Evolutionary conservation across 306 rosid species (phyloP), one percentile per base, ranked within the genome.

Genomic region (Clitoria ternatea): DNA sequence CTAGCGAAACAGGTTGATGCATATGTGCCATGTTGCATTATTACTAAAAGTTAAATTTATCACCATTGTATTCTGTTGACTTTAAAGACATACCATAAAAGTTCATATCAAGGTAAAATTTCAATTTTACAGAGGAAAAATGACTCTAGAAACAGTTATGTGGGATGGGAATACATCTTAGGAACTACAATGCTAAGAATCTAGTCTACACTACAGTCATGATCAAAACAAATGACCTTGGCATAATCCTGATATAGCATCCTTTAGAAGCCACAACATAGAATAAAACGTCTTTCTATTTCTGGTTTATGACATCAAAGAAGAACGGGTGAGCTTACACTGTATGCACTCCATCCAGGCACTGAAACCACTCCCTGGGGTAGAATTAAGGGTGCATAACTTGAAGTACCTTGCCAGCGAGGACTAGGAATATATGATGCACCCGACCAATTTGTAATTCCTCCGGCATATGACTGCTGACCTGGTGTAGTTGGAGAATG

Each of bases 321-420:
- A 74, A 56, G 50, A 27, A 57, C n/a, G 29, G 40, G 55, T 26
- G 72, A 74, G 70, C 95, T 89, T 88, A 92, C 98, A 44, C 85
- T 80, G 69, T 89, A 89, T 55, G 96, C 78, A 76, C 83, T 83
- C 98, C 98, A 92, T 69, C 96, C 90, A 15, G 96, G 96, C 64
- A 89, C 94, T 30, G 97, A 84, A 71, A 92, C 90, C 68, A 92
- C 85, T 84, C 96, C 97, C 55, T 92, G 97, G 73, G 96, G 96
- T 45, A 92, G 78, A 79, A 92, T 68, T 48, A 89, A 56, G 69
- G 98, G 92, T 30, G 96, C 72, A 71, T 92, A 92, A 84, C 91
- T 88, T 23, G 98, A 89, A 69, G 96, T 90, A 23, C 91, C 90
- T 81, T 92, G 96, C 97, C 97, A 92, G 54, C 97, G 89, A 32